phyloP scores from a whole-genome alignment of 108 stramenopile genomes.

The Nitzschia putrida region DNA sequence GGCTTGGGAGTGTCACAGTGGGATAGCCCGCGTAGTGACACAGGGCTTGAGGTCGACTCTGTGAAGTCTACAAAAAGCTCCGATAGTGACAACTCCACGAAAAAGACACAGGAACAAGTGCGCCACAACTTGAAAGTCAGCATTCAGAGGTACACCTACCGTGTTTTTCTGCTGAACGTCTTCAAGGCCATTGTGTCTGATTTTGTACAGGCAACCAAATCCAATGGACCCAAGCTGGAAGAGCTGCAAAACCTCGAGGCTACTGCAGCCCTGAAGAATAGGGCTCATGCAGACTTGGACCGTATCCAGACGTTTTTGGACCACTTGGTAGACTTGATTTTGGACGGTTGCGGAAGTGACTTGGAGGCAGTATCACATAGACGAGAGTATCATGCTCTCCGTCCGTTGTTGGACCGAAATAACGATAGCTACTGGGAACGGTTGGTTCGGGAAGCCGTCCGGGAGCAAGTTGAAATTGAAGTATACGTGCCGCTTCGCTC shows the following conservation, averaged over 20 bases:
- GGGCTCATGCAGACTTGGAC: slow-evolving; percentile 52
- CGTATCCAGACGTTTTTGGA: slow-evolving; percentile 69
- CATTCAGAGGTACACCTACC: slow-evolving; percentile 73
- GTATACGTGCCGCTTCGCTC: slow-evolving; percentile 81
- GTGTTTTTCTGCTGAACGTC: slow-evolving; percentile 73
- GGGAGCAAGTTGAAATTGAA: slow-evolving; percentile 87
- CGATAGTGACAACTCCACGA: not conserved
- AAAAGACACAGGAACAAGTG: slow-evolving; percentile 5
- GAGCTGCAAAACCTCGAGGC: slow-evolving; percentile 47
- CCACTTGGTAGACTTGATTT: slow-evolving; percentile 73
- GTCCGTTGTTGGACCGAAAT: slow-evolving; percentile 2
- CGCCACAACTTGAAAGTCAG: slow-evolving; percentile 63
- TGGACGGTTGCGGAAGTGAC: slow-evolving; percentile 75
- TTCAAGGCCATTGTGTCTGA: slow-evolving; percentile 56
- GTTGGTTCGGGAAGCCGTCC: slow-evolving; percentile 71
- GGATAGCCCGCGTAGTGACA: not conserved
- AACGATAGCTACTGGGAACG: slow-evolving; percentile 52
- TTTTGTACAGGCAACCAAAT: slow-evolving; percentile 63
- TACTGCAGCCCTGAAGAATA: slow-evolving; percentile 36
- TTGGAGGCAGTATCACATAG: slow-evolving; percentile 60
- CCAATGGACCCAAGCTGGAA: slow-evolving; percentile 43
- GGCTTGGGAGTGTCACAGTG: slow-evolving; percentile 8
- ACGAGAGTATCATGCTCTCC: slow-evolving; percentile 47
- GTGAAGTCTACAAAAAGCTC: not conserved
- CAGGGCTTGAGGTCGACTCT: not conserved